Evolutionary conservation across 306 rosid genomes (phyloP), one percentile per base, ranked within the genome.

Genomic region (Prunus davidiana): DNA sequence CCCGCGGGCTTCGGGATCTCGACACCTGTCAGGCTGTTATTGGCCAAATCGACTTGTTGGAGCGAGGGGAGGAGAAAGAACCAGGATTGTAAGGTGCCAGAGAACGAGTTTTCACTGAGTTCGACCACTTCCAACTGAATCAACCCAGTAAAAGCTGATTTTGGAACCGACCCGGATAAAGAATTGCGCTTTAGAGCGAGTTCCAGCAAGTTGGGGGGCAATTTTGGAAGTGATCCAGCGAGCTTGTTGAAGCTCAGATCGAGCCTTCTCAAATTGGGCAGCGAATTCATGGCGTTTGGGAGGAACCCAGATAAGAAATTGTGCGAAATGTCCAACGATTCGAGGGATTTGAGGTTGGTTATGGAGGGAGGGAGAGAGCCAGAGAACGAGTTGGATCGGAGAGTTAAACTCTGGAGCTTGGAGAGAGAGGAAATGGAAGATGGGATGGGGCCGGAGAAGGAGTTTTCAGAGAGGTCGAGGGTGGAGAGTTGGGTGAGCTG

Each of bases 191-290:
- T 94, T 14, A 90, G 32, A 14, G 98, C 97, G 19, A 94, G 89
- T 62, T 94, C 96, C 0, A 87, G 70, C 71, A 92, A 74, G 45
- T 84, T 89, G 8, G 90, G 85, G 12, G 98, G 97, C 3, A 89
- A 81, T 41, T 78, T 89, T 0, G 97, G 90, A 71, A 94, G 50
- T 0, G 89, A 47, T 8, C 98, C 95, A 0, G 85, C 67, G 32
- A 94, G 71, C 46, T 73, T 84, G 71, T 94, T 94, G 89, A 68
- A 94, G 72, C 98, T 94, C 49, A 92, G 84, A 76, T 94, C 97
- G 83, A 94, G 87, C 34, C 89, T 76, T 16, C 86, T 74, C 71
- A 90, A 76, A 45, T n/a, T 76, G 24, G 82, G 22, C 19, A 94
- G 85, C 0, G 88, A 85, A 28, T 58, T 64, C 28, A 94, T 32